A percentile compares a stretch with the other conserved stretches of the same genome.
These are phyloP conservation scores for Ustilaginoidea virens DNA, from an alignment of 2,329 filamentous ascomycete genomes.

Conservation along the genomic window DNA sequence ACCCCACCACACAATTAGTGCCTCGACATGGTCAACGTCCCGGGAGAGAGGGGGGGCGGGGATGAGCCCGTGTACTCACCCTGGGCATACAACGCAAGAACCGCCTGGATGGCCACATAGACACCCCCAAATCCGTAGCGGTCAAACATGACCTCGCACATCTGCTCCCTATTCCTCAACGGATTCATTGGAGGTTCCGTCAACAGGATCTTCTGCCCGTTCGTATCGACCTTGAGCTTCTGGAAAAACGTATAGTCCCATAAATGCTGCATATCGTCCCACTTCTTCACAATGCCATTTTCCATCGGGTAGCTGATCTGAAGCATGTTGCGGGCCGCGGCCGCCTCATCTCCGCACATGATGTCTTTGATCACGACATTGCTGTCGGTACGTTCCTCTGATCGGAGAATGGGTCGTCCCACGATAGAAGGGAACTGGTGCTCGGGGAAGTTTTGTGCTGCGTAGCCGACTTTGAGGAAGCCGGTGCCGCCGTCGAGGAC, in stretches of 20 bases:
- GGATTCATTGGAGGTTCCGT: slow-evolving; percentile 98
- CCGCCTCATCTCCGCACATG: slow-evolving; percentile 98
- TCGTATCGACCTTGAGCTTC: slow-evolving; percentile 86
- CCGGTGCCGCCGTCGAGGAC: slow-evolving; percentile 99
- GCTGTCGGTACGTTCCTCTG: slow-evolving; percentile 61
- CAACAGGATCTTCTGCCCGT: slow-evolving; percentile 88
- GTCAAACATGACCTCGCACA: slow-evolving; percentile 99
- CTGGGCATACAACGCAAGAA: slow-evolving; percentile 90
- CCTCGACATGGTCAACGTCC: too few relatives aligned
- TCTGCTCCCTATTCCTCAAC: slow-evolving; percentile 88
- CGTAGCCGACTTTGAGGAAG: slow-evolving; percentile 99
- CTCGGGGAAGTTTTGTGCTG: slow-evolving; percentile 98
- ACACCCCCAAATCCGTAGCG: slow-evolving; percentile 91
- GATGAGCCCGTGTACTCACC: too few relatives aligned
- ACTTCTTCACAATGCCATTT: slow-evolving; percentile 98
- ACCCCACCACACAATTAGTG: neutral
- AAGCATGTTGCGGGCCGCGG: slow-evolving; percentile 88
- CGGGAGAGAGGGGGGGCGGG: too few relatives aligned
- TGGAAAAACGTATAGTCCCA: slow-evolving; percentile 99
- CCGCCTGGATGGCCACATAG: slow-evolving; percentile 95
- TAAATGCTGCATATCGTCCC: slow-evolving; percentile 99
- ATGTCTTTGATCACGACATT: slow-evolving; percentile 80
- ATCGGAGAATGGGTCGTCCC: slow-evolving; percentile 90
- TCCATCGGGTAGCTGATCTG: slow-evolving; percentile 99
- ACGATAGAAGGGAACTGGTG: slow-evolving; percentile 98